phyloP scores from a whole-genome alignment of 1,284 basidiomycete species.

The Termitomyces sp. region DNA sequence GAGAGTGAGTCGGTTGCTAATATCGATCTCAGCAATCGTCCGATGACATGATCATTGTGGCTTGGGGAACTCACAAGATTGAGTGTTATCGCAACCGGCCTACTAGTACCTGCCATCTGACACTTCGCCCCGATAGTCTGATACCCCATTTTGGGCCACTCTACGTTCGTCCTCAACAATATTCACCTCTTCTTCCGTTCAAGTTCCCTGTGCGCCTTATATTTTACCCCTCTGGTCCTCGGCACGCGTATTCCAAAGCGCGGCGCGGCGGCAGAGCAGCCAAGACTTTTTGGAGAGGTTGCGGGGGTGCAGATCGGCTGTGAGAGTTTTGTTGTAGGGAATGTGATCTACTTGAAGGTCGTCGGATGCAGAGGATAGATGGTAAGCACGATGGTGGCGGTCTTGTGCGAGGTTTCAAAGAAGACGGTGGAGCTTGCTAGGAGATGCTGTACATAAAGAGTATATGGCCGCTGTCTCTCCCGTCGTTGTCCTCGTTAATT shows the following conservation, averaged over 20 bases:
- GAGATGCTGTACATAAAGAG: constrained; percentile 66
- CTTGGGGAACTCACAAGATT: constrained; percentile 55
- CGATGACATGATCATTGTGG: constrained; percentile 1
- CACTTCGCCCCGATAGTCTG: constrained; percentile 74
- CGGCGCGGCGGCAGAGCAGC: constrained; percentile 62
- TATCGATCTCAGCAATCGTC: neutral
- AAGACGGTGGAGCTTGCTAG: constrained; percentile 49
- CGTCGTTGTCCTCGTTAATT: constrained; percentile 40
- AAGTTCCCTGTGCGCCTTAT: constrained; percentile 35
- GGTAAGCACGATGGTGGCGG: constrained; percentile 66
- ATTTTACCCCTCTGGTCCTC: constrained; percentile 61
- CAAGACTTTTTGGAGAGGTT: constrained; percentile 66
- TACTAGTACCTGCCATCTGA: constrained; percentile 52
- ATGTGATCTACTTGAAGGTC: constrained; percentile 70
- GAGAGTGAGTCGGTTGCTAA: constrained; percentile 49
- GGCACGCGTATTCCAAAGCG: constrained; percentile 79
- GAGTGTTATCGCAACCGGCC: constrained; percentile 73
- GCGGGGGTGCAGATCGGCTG: constrained; percentile 55
- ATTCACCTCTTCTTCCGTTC: constrained; percentile 49
- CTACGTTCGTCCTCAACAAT: constrained; percentile 33
- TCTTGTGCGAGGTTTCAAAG: constrained; percentile 15
- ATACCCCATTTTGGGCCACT: constrained; percentile 49
- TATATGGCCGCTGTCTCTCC: constrained; percentile 51
- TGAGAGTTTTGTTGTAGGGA: constrained; percentile 52
- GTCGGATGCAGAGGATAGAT: constrained; percentile 59